Conservation (phyloP, 2,329 filamentous ascomycete genomes). For the Fusarium domesticum region DNA sequence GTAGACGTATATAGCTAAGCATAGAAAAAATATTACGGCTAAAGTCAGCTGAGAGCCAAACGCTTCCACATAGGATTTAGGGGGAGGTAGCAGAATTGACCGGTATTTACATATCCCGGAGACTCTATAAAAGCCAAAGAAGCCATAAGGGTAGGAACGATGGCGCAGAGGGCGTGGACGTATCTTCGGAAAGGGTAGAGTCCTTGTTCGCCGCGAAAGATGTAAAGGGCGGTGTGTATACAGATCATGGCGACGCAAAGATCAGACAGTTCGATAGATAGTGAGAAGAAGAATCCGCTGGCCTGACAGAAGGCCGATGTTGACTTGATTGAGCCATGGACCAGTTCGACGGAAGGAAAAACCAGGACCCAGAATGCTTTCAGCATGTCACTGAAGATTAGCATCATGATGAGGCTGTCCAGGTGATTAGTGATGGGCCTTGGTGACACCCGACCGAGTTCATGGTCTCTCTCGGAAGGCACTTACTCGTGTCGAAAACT, state of each 20-base stretch:
- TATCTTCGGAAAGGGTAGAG: slow-evolving; percentile 64
- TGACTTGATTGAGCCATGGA: slow-evolving; percentile 47
- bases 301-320: slow-evolving; percentile 61
- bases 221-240: slow-evolving; percentile 68
- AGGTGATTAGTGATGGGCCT: slow-evolving; percentile 8
- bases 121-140: slow-evolving; percentile 61
- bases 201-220: slow-evolving; percentile 62
- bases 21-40: slow-evolving; percentile 69
- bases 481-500: slow-evolving; percentile 63
- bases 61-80: slow-evolving; percentile 66
- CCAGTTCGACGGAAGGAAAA: slow-evolving; percentile 59
- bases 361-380: slow-evolving; percentile 68
- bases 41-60: slow-evolving; percentile 67
- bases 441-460: no score
- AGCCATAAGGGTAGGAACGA: slow-evolving; percentile 59
- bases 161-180: slow-evolving; percentile 56
- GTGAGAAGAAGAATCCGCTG: slow-evolving; percentile 64
- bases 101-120: slow-evolving; percentile 58
- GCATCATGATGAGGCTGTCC: slow-evolving; percentile 66
- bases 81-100: slow-evolving; percentile 69
- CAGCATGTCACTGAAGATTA: slow-evolving; percentile 70
- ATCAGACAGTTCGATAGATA: slow-evolving; percentile 69
- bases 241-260: slow-evolving; percentile 70
- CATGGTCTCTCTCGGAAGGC: not conserved
- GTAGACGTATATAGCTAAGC: slow-evolving; percentile 68